These are phyloP conservation scores for Cephaloascus fragrans DNA, from an alignment of 805 yeast species.

Conservation along the genomic window DNA sequence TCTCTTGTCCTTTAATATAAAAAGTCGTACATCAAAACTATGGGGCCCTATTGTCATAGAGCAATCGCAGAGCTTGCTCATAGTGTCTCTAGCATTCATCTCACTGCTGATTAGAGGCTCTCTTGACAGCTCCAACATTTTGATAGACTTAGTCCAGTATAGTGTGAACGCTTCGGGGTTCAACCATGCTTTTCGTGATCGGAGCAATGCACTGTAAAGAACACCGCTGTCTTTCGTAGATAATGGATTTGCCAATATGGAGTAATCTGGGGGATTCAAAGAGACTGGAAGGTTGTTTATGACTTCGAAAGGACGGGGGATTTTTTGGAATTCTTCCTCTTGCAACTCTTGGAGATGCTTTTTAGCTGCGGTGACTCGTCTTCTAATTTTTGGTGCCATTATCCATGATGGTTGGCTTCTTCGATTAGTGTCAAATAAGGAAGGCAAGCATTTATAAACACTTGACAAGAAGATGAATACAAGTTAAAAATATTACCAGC, in stretches of 20 bases:
- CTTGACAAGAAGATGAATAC: no score
- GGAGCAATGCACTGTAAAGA: constrained; percentile 57
- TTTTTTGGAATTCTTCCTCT: constrained; percentile 10
- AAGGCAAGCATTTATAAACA: no score
- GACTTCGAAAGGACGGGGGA: constrained; percentile 55
- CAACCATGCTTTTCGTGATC: constrained; percentile 64
- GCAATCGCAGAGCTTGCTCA: constrained; percentile 83
- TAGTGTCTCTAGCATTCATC: constrained; percentile 63
- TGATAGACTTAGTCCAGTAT: constrained; percentile 45
- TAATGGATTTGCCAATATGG: constrained; percentile 53
- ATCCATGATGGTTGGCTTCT: no score
- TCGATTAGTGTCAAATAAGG: no score
- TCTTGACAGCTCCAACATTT: constrained; percentile 14
- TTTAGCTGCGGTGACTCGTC: constrained; percentile 1
- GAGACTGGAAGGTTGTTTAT: constrained; percentile 64
- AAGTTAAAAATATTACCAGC: no score
- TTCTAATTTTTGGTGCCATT: constrained; percentile 2
- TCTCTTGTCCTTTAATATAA: constrained; percentile 77
- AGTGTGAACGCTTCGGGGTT: constrained; percentile 60
- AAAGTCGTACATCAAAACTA: constrained; percentile 62
- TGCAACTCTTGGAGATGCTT: not conserved
- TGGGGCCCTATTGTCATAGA: constrained; percentile 75
- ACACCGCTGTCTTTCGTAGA: constrained; percentile 67
- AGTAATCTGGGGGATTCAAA: constrained; percentile 50
- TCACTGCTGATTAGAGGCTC: constrained; percentile 26